Conservation (phyloP, 1,284 basidiomycete genomes). For the Exobasidium cylindrosporum region DNA sequence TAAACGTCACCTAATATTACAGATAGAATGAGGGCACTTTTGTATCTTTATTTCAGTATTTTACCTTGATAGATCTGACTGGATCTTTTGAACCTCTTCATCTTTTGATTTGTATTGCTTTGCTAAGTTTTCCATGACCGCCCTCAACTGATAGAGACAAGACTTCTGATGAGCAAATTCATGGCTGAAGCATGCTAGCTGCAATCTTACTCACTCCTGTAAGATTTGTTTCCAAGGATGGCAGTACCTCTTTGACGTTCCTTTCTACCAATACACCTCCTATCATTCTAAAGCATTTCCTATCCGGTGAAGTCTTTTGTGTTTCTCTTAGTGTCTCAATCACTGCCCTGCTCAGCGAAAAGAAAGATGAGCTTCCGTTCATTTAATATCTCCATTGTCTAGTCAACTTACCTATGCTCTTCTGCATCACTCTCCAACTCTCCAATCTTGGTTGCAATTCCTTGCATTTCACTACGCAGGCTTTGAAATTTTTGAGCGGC, state of each 20-base stretch:
- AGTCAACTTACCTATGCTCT: slow-evolving; percentile 53
- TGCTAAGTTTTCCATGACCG: slow-evolving; percentile 46
- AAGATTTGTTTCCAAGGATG: slow-evolving; percentile 60
- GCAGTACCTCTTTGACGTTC: slow-evolving; percentile 91
- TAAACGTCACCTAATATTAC: too few relatives aligned
- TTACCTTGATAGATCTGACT: slow-evolving; percentile 14
- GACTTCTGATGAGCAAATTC: not conserved
- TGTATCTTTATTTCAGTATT: not conserved
- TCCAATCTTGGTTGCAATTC: slow-evolving; percentile 51
- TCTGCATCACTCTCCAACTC: slow-evolving; percentile 53
- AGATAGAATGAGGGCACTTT: too few relatives aligned
- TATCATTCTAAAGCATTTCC: slow-evolving; percentile 94
- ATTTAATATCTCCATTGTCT: too few relatives aligned
- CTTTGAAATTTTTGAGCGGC: slow-evolving; percentile 38
- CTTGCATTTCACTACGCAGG: slow-evolving; percentile 44
- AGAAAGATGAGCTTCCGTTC: not conserved
- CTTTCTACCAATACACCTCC: slow-evolving; percentile 94
- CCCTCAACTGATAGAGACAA: slow-evolving; percentile 32
- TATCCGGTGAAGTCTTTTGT: slow-evolving; percentile 68
- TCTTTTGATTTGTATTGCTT: slow-evolving; percentile 54
- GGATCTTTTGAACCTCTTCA: slow-evolving; percentile 37
- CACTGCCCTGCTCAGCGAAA: slow-evolving; percentile 67
- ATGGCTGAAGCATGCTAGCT: not conserved
- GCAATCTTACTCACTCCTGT: slow-evolving; percentile 39
- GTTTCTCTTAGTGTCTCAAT: slow-evolving; percentile 72